A percentile compares a stretch with the other conserved stretches of the same genome.
Evolutionary conservation across 2,329 filamentous ascomycete genomes (phyloP).

Genomic region (Cadophora malorum): DNA sequence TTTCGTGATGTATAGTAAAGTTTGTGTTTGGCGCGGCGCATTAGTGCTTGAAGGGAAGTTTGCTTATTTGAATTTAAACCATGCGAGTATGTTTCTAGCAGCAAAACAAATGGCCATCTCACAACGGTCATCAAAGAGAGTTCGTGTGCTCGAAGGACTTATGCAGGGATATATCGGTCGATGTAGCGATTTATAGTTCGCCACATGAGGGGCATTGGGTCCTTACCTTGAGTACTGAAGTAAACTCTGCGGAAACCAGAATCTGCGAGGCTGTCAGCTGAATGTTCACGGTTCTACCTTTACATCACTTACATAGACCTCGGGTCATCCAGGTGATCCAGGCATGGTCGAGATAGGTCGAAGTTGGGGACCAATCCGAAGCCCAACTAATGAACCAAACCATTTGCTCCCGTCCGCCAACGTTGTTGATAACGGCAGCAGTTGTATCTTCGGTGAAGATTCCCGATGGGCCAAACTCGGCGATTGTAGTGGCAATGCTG

Average conservation of each 20-base stretch:
- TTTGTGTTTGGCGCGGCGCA: neutral
- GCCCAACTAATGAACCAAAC: constrained; percentile 60
- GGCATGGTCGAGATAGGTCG: constrained; percentile 64
- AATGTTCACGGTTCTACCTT: constrained; percentile 42
- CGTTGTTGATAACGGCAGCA: constrained; percentile 65
- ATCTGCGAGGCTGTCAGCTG: constrained; percentile 40
- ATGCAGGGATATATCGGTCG: constrained; percentile 13
- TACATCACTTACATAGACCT: constrained; percentile 52
- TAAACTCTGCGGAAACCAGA: constrained; percentile 37
- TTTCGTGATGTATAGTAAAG: neutral
- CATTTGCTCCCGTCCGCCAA: constrained; percentile 64
- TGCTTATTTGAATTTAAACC: constrained; percentile 25
- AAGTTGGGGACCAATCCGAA: constrained; percentile 53
- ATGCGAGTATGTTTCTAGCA: neutral
- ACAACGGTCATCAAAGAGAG: neutral
- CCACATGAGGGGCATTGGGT: constrained; percentile 15
- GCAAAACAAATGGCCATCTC: neutral
- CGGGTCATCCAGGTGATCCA: constrained; percentile 68
- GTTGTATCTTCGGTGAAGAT: constrained; percentile 43
- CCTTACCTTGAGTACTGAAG: constrained; percentile 37
- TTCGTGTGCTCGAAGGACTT: neutral
- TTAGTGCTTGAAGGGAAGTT: neutral
- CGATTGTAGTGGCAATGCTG: constrained; percentile 59
- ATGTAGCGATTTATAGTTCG: neutral
- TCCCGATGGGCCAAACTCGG: constrained; percentile 56